A percentile compares a stretch with the other conserved stretches of the same genome.
phyloP scores from a whole-genome alignment of 306 rosid genomes.

The Oemleria cerasiformis region DNA sequence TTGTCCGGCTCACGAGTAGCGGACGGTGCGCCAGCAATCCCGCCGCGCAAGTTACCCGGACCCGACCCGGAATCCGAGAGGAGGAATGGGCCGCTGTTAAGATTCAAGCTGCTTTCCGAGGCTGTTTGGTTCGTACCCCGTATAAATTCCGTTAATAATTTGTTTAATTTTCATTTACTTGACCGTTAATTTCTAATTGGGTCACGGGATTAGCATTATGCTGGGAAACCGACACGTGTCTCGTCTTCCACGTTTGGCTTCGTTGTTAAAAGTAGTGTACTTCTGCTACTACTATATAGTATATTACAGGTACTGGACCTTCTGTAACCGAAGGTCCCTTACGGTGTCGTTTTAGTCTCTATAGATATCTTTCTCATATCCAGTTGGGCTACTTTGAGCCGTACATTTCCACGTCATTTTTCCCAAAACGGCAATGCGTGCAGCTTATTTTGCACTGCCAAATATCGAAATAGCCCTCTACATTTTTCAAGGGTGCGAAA shows the following conservation, averaged over 20 bases:
- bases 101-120: constrained; percentile 89
- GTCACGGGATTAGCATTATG: constrained; percentile 23
- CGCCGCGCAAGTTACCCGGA: constrained; percentile 1
- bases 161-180: neutral
- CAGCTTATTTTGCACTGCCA: constrained; percentile 4
- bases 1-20: constrained; percentile 45
- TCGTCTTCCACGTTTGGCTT: neutral
- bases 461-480: neutral
- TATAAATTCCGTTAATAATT: neutral
- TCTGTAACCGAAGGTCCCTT: neutral
- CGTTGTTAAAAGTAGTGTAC: neutral
- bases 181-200: neutral
- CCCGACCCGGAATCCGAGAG: constrained; percentile 28
- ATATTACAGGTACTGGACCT: neutral
- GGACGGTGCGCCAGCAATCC: constrained; percentile 23
- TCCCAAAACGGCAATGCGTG: constrained; percentile 3
- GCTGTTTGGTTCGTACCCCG: constrained; percentile 54
- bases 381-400: constrained; percentile 17
- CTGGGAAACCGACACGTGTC: constrained; percentile 19
- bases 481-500: too few species aligned
- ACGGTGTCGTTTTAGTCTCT: constrained; percentile 3
- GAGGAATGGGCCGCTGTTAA: constrained; percentile 69
- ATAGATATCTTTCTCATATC: neutral
- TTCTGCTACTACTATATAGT: neutral
- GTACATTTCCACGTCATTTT: constrained; percentile 31